Evolutionary conservation across 2,329 filamentous ascomycete genomes (phyloP).

Genomic region (Aspergillus sp.): DNA sequence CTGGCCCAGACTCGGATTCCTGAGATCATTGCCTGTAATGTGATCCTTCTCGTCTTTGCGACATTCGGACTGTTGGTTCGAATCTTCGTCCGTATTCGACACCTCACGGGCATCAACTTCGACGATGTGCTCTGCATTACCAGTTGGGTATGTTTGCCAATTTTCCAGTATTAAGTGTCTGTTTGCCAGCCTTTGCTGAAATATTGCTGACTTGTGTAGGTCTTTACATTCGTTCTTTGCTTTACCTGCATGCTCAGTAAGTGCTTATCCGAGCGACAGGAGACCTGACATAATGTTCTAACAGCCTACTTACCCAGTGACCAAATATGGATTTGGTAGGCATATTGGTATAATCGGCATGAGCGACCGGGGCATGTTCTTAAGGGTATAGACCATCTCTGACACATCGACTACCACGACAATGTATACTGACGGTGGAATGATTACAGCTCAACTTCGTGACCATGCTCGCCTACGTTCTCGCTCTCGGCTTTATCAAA

Average conservation of each 20-base stretch:
- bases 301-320: conserved; percentile 16
- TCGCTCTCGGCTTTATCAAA: conserved; percentile 36
- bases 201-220: not conserved
- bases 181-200: not conserved
- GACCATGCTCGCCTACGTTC: conserved; percentile 26
- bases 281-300: not conserved
- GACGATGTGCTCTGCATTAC: conserved; percentile 22
- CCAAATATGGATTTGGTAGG: conserved; percentile 24
- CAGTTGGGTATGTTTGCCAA: conserved; percentile 16
- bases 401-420: too few species aligned
- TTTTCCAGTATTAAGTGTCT: too few species aligned
- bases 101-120: conserved; percentile 18
- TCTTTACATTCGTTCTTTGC: conserved; percentile 17
- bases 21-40: conserved; percentile 21
- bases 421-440: not conserved
- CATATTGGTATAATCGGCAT: conserved; percentile 18
- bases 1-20: conserved; percentile 14
- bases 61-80: conserved; percentile 17
- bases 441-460: conserved; percentile 22
- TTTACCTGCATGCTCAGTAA: conserved; percentile 14
- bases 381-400: conserved; percentile 16
- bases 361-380: conserved; percentile 16
- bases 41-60: conserved; percentile 12
- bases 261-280: not conserved
- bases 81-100: conserved; percentile 19